Percentiles rank a stretch among this genome's conserved stretches.
These are phyloP conservation scores for Rhamnella rubrinervis DNA, from an alignment of 331 rosid genomes.

Conservation along the genomic window DNA sequence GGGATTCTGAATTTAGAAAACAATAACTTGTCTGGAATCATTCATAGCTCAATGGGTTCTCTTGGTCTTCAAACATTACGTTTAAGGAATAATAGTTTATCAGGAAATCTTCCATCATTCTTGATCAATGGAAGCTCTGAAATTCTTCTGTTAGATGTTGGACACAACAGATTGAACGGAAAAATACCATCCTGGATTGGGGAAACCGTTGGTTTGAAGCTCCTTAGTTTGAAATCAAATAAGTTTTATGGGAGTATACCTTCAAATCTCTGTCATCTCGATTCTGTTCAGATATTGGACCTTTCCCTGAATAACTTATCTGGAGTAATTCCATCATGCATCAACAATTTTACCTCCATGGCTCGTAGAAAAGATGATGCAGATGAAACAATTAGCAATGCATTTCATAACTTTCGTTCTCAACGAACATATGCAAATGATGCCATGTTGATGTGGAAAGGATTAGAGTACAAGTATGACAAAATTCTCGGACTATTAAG, in stretches of 20 bases:
- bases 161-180: slow-evolving; percentile 25
- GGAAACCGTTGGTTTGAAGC: slow-evolving; percentile 22
- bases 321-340: slow-evolving; percentile 33
- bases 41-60: neutral
- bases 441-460: slow-evolving; percentile 2
- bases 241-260: slow-evolving; percentile 33
- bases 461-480: slow-evolving; percentile 4
- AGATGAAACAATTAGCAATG: too few relatives aligned
- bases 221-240: slow-evolving; percentile 27
- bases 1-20: neutral
- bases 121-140: slow-evolving; percentile 17
- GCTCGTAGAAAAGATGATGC: neutral
- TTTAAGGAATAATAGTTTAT: neutral
- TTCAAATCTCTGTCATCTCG: slow-evolving; percentile 10
- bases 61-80: neutral
- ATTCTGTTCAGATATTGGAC: slow-evolving; percentile 7
- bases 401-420: neutral
- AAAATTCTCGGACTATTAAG: neutral
- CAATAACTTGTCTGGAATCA: neutral
- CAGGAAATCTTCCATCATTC: slow-evolving; percentile 12
- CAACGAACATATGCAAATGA: neutral
- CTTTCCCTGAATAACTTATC: slow-evolving; percentile 26
- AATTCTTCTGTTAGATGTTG: slow-evolving; percentile 31
- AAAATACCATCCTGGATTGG: slow-evolving; percentile 34
- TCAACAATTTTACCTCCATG: slow-evolving; percentile 25